Conservation (phyloP, 495 filamentous ascomycete genomes). For the Daldinia grandis region DNA sequence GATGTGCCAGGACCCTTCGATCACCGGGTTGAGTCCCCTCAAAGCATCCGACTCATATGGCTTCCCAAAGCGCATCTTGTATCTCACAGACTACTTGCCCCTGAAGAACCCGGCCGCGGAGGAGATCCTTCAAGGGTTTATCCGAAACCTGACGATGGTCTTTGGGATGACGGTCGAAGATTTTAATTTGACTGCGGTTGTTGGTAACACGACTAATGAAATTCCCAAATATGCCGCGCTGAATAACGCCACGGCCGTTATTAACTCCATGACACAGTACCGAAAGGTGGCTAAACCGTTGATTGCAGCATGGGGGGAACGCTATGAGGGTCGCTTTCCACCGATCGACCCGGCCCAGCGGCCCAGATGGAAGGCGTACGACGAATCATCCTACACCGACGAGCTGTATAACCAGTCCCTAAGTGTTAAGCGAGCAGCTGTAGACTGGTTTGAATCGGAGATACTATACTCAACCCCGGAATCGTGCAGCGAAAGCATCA, state of each 20-base stretch:
- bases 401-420: neutral
- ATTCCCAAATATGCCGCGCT: neutral
- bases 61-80: slow-evolving; percentile 46
- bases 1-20: slow-evolving; percentile 39
- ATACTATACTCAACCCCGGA: slow-evolving; percentile 48
- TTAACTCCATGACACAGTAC: neutral
- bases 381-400: neutral
- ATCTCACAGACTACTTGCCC: slow-evolving; percentile 50
- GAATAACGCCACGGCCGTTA: neutral
- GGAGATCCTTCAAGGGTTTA: slow-evolving; percentile 47
- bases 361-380: neutral
- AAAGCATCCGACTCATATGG: slow-evolving; percentile 43
- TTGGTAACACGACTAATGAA: neutral
- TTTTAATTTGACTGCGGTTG: slow-evolving; percentile 44
- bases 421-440: slow-evolving; percentile 40
- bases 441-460: slow-evolving; percentile 50
- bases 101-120: slow-evolving; percentile 50
- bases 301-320: neutral
- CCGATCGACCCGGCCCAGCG: neutral
- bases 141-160: slow-evolving; percentile 69
- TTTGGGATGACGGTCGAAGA: slow-evolving; percentile 53
- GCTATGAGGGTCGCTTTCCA: neutral
- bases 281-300: neutral
- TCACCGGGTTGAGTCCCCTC: slow-evolving; percentile 47
- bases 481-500: slow-evolving; percentile 51